Base-by-base conservation (phyloP, 768 basidiomycete species). In the Tephrocybe sp. region DNA sequence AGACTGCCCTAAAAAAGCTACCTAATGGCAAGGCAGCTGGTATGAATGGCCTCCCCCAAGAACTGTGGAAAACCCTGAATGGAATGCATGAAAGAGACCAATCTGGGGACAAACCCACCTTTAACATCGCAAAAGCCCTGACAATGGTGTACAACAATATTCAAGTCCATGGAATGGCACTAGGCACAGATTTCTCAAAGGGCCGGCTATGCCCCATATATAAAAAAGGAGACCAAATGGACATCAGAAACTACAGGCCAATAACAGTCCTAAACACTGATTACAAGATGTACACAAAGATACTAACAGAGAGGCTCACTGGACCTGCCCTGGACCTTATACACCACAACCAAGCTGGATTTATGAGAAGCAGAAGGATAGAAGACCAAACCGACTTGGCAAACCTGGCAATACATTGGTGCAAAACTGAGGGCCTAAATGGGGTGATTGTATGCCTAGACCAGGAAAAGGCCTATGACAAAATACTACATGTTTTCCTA, bases 1-100 rank as follows among this genome's bases (percentile, higher is more conserved):
- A 31, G 22, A 13, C 18, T 3, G 58, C 57, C 0, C 34, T 67
- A 22, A 50, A 24, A 16, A 30, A 36, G 0, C 31, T 60, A 6
- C 44, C 57, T 31, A 54, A 57, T 13, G 58, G 62, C 0, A 67
- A 55, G 5, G 55, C 69, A 0, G 13, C 66, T 0, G 63, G 67
- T 0, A 9, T 65, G 4, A 60, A 71, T 38, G 56, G 66, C 0
- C 40, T 67, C 0, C 51, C 64, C 12, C 59, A 66, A n/a, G 57
- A 68, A 35, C 9, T 64, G 0, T 67, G 57, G 57, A 60, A 58
- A 43, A n/a, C n/a, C 0, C 11, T 38, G 18, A 1, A 16, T 4
- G 26, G 36, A 9, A 16, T 5, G 22, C 8, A 15, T n/a, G 13
- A 47, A 11, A 19, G 28, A 12, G 31, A 24, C 9, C 19, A 52